Percentiles rank a stretch among this genome's conserved stretches.
Evolutionary conservation across 805 yeast genomes (phyloP).

Genomic region (Candida khao-thaluensis): DNA sequence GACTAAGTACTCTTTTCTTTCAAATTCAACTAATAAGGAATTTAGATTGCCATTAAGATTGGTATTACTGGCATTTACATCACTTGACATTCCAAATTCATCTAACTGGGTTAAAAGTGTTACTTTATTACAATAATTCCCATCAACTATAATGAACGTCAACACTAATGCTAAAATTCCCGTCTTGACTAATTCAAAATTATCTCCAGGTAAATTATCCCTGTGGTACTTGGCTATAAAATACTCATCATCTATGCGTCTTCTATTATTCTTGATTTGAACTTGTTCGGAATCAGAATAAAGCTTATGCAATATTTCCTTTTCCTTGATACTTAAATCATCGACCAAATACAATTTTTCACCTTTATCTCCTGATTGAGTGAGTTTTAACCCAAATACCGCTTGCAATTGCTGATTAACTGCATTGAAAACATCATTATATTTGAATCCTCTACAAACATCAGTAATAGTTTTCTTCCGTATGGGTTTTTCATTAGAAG

Average conservation of each 20-base stretch:
- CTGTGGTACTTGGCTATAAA: constrained; percentile 24
- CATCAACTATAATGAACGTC: constrained; percentile 29
- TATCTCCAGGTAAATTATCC: constrained; percentile 20
- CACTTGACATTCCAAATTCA: constrained; percentile 29
- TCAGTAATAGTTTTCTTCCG: constrained; percentile 8
- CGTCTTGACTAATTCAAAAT: constrained; percentile 26
- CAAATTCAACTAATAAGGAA: constrained; percentile 28
- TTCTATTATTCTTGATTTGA: constrained; percentile 11
- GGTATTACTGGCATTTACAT: constrained; percentile 19
- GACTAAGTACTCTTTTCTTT: constrained; percentile 27
- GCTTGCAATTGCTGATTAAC: constrained; percentile 20
- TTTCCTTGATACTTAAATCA: constrained; percentile 20
- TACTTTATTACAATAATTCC: constrained; percentile 30
- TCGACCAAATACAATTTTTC: constrained; percentile 20
- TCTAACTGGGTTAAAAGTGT: constrained; percentile 22
- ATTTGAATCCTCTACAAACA: constrained; percentile 4
- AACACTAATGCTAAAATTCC: constrained; percentile 33
- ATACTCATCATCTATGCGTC: constrained; percentile 17
- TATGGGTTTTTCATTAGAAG: constrained; percentile 4
- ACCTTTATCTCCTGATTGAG: constrained; percentile 13
- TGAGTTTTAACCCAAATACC: constrained; percentile 28
- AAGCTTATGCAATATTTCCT: constrained; percentile 24
- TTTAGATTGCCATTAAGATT: constrained; percentile 20
- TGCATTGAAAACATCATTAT: constrained; percentile 18
- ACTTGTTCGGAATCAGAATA: constrained; percentile 19